These are phyloP conservation scores for Ramichloridium luteum DNA, from an alignment of 2,329 filamentous ascomycete species.

Conservation along the genomic window DNA sequence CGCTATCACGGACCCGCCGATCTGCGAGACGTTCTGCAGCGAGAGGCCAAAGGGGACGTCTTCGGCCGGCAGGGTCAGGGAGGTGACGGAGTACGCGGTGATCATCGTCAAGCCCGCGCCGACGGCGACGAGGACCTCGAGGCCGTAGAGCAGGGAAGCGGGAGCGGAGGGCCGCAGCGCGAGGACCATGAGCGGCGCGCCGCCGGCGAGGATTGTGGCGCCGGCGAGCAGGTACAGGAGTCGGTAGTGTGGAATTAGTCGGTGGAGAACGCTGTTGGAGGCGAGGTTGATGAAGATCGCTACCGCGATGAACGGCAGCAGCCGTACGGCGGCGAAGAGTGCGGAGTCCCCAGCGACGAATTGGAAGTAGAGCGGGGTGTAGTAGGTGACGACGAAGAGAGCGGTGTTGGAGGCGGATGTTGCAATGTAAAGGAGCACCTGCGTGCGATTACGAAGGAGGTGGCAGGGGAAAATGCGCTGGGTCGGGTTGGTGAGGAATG, in stretches of 20 bases:
- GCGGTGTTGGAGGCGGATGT: slow-evolving; percentile 18
- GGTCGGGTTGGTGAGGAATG: slow-evolving; percentile 6
- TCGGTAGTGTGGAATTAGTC: slow-evolving; percentile 28
- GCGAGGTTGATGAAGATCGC: slow-evolving; percentile 26
- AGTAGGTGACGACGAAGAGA: slow-evolving; percentile 32
- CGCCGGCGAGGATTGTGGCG: slow-evolving; percentile 26
- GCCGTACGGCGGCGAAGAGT: slow-evolving; percentile 29
- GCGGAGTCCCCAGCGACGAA: slow-evolving; percentile 35
- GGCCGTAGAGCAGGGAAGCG: slow-evolving; percentile 17
- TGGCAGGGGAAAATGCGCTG: slow-evolving; percentile 39
- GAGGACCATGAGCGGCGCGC: slow-evolving; percentile 24
- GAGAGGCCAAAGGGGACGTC: too few species aligned
- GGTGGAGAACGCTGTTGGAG: slow-evolving; percentile 30
- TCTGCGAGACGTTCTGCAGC: too few species aligned
- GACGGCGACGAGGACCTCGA: slow-evolving; percentile 11
- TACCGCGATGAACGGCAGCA: slow-evolving; percentile 33
- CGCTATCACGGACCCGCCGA: too few species aligned
- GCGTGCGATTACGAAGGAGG: slow-evolving; percentile 31
- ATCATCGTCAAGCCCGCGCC: slow-evolving; percentile 14
- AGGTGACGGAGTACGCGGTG: slow-evolving; percentile 14
- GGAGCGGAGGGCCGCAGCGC: slow-evolving; percentile 10
- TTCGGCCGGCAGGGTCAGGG: too few species aligned
- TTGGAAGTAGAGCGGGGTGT: slow-evolving; percentile 43
- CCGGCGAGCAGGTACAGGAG: slow-evolving; percentile 30
- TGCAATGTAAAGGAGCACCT: slow-evolving; percentile 35